Base-by-base conservation (phyloP, 164 flowering plant species). In the Annona squamosa region DNA sequence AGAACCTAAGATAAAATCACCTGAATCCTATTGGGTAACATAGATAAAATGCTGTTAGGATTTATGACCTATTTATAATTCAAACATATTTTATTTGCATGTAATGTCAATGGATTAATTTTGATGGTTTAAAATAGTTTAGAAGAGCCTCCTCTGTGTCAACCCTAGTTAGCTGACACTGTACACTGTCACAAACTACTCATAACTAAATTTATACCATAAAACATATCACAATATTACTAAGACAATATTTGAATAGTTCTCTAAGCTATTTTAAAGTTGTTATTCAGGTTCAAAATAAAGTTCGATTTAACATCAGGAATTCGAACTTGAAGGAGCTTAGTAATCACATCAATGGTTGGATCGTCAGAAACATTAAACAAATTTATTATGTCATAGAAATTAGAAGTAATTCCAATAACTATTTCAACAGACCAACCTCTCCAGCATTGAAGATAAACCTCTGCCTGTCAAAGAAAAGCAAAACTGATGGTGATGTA, bases 361-460 rank as follows among this genome's bases (percentile, higher is more conserved):
- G 4, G 16, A 13, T 13, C 44, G 42, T 66, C 5, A 9, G 68
- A 42, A 6, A 42, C 68, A 6, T 46, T 4, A 66, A 52, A 52
- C 13, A 52, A 52, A 52, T 52, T 9, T 16, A 52, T 48, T 48
- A 52, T 12, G 59, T 6, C 59, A 9, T 52, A 52, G 13, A 52
- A 52, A 16, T 13, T 68, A 46, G 42, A 68, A 47, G 70, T 66
- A 42, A 46, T 41, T 64, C 69, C 37, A 17, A 17, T 56, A 68
- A 59, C 16, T 71, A 71, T 71, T 17, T 46, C 56, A 3, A 48
- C 47, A 43, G 4, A 10, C 65, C 52, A 82, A 93, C 99, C 89
- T 96, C 99, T 70, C 98, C 99, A 67, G 97, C 98, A 85, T 96
- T 96, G 72, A 96, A 96, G 18, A 96, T 88, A 75, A 93, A 90